Base-by-base conservation (phyloP, 192 early-diverging fungal genomes). In the Backusella westeae region DNA sequence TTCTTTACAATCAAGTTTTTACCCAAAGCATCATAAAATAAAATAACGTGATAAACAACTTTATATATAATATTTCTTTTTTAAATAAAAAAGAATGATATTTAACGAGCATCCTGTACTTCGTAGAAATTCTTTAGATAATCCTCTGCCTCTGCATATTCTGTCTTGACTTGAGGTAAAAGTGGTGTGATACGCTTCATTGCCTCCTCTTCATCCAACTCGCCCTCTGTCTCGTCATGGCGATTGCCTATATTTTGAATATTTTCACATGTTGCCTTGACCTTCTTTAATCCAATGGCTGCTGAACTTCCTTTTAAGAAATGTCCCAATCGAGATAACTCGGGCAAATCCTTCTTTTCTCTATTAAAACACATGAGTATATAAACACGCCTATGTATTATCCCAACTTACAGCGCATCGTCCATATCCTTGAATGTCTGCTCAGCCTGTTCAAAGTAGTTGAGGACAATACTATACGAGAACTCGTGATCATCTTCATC, bases 261-360 rank as follows among this genome's bases (percentile, higher is more conserved):
- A 46, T 92, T 88, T 77, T 95, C 95, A 81, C 96, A 98, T 32
- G 92, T 90, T 29, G 83, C 87, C 71, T 90, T 91, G 23, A 98
- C 92, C 77, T 91, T 93, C 53, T 83, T 89, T 23, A 96, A 77
- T 21, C 96, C 96, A 38, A 98, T 84, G 0, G 93, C 91, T 7
- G 94, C 94, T 1, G 96, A 96, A 70, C 91, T 93, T 19, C 96
- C 96, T 74, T 98, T 98, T 46, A 97, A 80, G 78, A 96, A 98
- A 74, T 98, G 96, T 5, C 96, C 96, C 32, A 96, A 82, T 36
- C 89, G 83, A 15, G 93, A 94, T 2, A 97, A 87, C 66, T 89
- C 87, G 3, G 76, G 68, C 6, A 97, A 84, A 76, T 97, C 89
- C 41, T 90, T 86, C 63, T 76, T 53, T 35, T 79, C 69, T 67